Evolutionary conservation across 371 early-diverging fungal species (phyloP), one percentile per base, ranked within the genome.

Genomic region (Mucor mucedo): DNA sequence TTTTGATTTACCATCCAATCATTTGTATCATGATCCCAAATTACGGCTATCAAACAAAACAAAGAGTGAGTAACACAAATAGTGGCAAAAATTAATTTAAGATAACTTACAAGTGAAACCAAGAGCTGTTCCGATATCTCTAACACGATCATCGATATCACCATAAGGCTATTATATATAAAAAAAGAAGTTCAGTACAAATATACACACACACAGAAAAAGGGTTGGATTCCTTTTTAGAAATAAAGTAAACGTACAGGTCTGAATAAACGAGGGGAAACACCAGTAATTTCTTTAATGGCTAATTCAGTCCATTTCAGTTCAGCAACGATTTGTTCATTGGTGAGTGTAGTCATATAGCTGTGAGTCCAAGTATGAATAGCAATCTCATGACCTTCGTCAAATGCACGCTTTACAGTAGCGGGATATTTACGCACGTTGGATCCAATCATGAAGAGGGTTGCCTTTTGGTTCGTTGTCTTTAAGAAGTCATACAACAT

Each of bases 311-410:
- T 88, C 86, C 85, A 89, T 67, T 84, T 85, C 42, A 91, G 70
- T 70, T 92, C 91, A 55, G 89, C 89, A 45, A 90, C 82, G 41
- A 92, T 79, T 65, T 85, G 82, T 52, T 89, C 88, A 52, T 81
- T 89, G 33, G 86, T 68, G 38, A 82, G 68, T 1, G 87, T 76
- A 29, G 90, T 89, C 73, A 91, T 55, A 52, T 78, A 79, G 21
- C 70, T 77, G 57, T 92, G 93, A 21, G 88, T 83, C 78, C 80
- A 80, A 42, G 79, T 78, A 53, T 83, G 83, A 63, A 81, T 77
- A 41, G 81, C 84, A 35, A 81, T 44, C 58, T 84, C 80, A 55
- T 80, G 80, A 52, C 84, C 84, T 44, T 70, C 73, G 8, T 79
- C 67, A 49, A 61, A 78, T 14, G 82, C 85, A 40, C 79, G 80